These are phyloP conservation scores for Sporothrix schenckii DNA, from an alignment of 2,329 filamentous ascomycete species.

Conservation along the genomic window DNA sequence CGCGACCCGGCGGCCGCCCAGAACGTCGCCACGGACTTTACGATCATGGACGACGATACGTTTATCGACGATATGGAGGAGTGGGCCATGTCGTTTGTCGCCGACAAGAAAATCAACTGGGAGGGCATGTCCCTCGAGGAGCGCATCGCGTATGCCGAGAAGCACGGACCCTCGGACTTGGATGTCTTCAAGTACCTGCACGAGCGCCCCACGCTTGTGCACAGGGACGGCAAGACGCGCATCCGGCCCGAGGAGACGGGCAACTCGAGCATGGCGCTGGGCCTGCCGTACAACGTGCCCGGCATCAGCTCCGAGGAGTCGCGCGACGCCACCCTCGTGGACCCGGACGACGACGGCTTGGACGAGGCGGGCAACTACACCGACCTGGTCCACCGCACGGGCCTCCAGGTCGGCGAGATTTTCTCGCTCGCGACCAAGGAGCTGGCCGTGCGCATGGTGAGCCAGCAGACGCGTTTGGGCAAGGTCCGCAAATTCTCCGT, in stretches of 20 bases:
- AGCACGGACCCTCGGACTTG: slow-evolving; percentile 40
- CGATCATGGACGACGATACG: slow-evolving; percentile 65
- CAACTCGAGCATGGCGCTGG: slow-evolving; percentile 53
- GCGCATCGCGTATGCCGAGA: slow-evolving; percentile 40
- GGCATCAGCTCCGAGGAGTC: slow-evolving; percentile 58
- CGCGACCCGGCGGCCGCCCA: slow-evolving; percentile 51
- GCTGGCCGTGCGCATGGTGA: slow-evolving; percentile 72
- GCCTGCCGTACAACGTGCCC: slow-evolving; percentile 56
- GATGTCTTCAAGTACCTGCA: slow-evolving; percentile 43
- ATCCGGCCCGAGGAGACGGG: slow-evolving; percentile 37
- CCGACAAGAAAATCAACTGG: slow-evolving; percentile 37
- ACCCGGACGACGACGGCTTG: slow-evolving; percentile 55
- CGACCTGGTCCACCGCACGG: slow-evolving; percentile 58
- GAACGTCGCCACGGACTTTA: slow-evolving; percentile 43
- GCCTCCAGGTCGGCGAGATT: slow-evolving; percentile 57
- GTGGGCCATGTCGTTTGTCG: slow-evolving; percentile 47
- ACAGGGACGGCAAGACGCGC: slow-evolving; percentile 38
- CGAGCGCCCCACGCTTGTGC: slow-evolving; percentile 45
- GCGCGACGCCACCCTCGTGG: slow-evolving; percentile 38
- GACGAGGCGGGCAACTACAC: slow-evolving; percentile 57
- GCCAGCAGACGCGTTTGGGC: slow-evolving; percentile 94
- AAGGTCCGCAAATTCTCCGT: slow-evolving; percentile 80
- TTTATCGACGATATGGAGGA: slow-evolving; percentile 60
- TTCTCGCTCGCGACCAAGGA: slow-evolving; percentile 66
- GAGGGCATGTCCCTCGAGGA: slow-evolving; percentile 38